phyloP scores from a whole-genome alignment of 2,329 filamentous ascomycete species.

The Apiospora pterosperma region DNA sequence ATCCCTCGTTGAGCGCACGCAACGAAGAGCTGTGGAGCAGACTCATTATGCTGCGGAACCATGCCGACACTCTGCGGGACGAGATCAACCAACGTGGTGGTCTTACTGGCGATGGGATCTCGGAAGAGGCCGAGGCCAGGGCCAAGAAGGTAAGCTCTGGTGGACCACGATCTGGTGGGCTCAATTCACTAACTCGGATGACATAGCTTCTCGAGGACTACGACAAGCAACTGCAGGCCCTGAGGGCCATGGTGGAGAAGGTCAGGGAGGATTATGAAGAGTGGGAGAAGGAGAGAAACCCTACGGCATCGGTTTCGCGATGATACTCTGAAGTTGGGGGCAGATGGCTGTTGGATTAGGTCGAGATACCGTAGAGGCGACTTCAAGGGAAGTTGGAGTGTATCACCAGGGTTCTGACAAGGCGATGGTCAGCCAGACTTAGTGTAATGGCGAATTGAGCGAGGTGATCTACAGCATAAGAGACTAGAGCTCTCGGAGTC shows the following conservation, averaged over 20 bases:
- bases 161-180: not conserved
- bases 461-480: not conserved
- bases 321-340: not conserved
- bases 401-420: not conserved
- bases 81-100: constrained; percentile 68
- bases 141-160: constrained; percentile 64
- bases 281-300: constrained; percentile 46
- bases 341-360: not conserved
- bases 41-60: constrained; percentile 70
- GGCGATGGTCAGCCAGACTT: not conserved
- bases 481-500: not conserved
- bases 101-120: constrained; percentile 54
- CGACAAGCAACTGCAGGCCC: constrained; percentile 72
- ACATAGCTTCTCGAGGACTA: constrained; percentile 73
- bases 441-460: not conserved
- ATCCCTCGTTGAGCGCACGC: constrained; percentile 70
- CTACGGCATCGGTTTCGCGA: not conserved
- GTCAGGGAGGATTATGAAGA: constrained; percentile 55
- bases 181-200: constrained; percentile 13
- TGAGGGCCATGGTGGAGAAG: constrained; percentile 69
- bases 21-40: constrained; percentile 86
- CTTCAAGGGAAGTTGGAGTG: not conserved
- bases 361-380: not conserved
- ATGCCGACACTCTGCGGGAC: constrained; percentile 67
- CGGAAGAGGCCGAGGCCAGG: constrained; percentile 67